Base-by-base conservation (phyloP, 2,329 filamentous ascomycete genomes). In the Penicillium sp. region DNA sequence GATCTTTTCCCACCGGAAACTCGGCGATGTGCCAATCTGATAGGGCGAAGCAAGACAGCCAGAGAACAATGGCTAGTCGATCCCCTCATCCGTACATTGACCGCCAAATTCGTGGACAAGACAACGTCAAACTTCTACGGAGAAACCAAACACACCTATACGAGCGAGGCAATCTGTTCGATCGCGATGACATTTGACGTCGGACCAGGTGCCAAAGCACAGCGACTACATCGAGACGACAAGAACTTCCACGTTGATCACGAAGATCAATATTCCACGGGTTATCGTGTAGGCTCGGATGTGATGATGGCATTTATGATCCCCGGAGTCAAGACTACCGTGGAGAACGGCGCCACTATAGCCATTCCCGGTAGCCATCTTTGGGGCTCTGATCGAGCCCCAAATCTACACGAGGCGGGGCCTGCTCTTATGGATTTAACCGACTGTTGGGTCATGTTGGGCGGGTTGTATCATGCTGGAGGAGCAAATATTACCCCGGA, bases 261-360 rank as follows among this genome's bases (percentile, higher is more conserved):
- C 35, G 17, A 31, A n/a, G 19, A 17, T 23, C 44, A 44, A 7
- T 35, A 13, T 29, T 17, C 31, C 38, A 55, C 58, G 25, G 67
- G 70, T 53, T 70, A 70, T 55, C 66, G 72, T 25, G 60, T 62
- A 1, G 61, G 68, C 12, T 47, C 44, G 7, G 71, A 76, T 51
- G 66, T 67, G 29, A 69, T 73, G 53, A 66, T 75, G 62, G 73
- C 75, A 4, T 69, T 73, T 17, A 73, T 77, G 72, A 65, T 76
- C 8, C 74, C 73, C 17, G 76, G 74, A 48, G 69, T 74, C n/a
- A 77, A 71, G 63, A 78, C 75, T 0, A 78, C 75, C 1, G 70
- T 67, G 19, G 73, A 76, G 39, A 79, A 79, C 44, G 77, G 77
- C 0, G 76, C 75, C 1, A 79, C 77, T 0, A 64, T 76, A n/a